These are phyloP conservation scores for Coemansia nantahalensis DNA, from an alignment of 192 early-diverging fungal genomes.

Conservation along the genomic window DNA sequence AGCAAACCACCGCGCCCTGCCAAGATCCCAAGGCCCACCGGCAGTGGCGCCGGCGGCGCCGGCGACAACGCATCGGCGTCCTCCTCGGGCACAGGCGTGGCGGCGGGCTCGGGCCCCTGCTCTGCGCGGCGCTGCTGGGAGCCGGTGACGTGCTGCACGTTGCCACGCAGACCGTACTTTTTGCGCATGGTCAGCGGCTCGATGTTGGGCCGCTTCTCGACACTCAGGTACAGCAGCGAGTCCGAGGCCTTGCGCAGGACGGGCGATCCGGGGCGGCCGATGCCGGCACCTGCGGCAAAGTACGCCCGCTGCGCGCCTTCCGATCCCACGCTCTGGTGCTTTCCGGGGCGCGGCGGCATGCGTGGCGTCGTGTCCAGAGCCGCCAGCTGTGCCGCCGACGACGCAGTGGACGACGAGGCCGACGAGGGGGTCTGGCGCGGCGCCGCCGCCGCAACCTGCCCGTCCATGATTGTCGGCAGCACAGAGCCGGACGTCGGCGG, in stretches of 20 bases:
- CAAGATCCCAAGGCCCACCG: conserved; percentile 15
- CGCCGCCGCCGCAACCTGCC: conserved; percentile 5
- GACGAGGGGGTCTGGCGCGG: conserved; percentile 1
- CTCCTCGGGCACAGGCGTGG: conserved; percentile 4
- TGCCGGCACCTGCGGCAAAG: conserved; percentile 5
- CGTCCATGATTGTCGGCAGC: conserved; percentile 9
- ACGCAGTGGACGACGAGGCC: neutral
- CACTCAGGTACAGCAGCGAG: conserved; percentile 44
- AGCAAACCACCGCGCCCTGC: conserved; percentile 7
- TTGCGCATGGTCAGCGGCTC: conserved; percentile 51
- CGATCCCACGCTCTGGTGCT: conserved; percentile 30
- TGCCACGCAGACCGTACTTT: conserved; percentile 50
- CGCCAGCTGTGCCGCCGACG: neutral
- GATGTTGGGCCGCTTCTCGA: conserved; percentile 49
- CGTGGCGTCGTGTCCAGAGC: conserved; percentile 7
- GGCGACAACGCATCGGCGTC: neutral
- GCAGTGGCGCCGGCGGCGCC: neutral
- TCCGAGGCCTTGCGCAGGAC: conserved; percentile 51
- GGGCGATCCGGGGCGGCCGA: conserved; percentile 16
- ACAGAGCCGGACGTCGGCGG: conserved; percentile 28
- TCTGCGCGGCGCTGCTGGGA: conserved; percentile 13
- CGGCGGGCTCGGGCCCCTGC: conserved; percentile 30
- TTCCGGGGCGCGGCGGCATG: conserved; percentile 26
- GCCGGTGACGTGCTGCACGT: conserved; percentile 42
- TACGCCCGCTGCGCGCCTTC: conserved; percentile 7